Evolutionary conservation across 805 yeast species (phyloP), one percentile per base, ranked within the genome.

Genomic region (Maudiozyma barnettii): DNA sequence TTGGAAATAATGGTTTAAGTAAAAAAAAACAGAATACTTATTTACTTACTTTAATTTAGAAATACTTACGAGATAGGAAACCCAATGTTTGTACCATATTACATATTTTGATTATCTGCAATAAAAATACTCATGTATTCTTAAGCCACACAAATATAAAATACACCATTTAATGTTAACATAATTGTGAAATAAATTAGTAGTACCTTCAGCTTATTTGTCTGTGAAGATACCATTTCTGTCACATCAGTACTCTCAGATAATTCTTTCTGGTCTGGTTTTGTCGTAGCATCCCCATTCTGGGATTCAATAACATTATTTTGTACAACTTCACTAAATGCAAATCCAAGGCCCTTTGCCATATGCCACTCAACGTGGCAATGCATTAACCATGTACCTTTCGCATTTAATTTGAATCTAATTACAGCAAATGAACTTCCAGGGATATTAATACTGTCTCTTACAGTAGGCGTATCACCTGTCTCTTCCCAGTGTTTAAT

Each of bases 341-440:
- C 69, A 47, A 74, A 63, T 22, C 79, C 79, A 51, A 76, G 66
- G 19, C 86, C 86, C 65, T 81, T 84, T 53, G 72, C 76, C 61
- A 81, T 72, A 61, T 81, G 87, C 79, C 84, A 81, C 56, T 81
- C 85, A 43, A 80, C 74, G 55, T 82, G 89, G 63, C 95, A 84
- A 60, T 84, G 95, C 71, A 84, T 75, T 41, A 81, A 73, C 95
- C 95, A 84, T 26, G 80, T 74, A 19, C 95, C 93, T 1, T 89
- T 86, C 53, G 80, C 79, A 51, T 79, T 75, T 6, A 89, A 78
- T 48, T 66, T 68, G 58, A 83, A 78, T 48, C 93, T 69, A 37
- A 64, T 69, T 68, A 62, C 83, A 41, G 78, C 68, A 60, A 74
- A 73, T 4, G 84, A 81, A 53, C 75, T 74, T 23, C 81, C 75